phyloP scores from a whole-genome alignment of 2,329 filamentous ascomycete genomes.

The Neofusicoccum cordaticola region DNA sequence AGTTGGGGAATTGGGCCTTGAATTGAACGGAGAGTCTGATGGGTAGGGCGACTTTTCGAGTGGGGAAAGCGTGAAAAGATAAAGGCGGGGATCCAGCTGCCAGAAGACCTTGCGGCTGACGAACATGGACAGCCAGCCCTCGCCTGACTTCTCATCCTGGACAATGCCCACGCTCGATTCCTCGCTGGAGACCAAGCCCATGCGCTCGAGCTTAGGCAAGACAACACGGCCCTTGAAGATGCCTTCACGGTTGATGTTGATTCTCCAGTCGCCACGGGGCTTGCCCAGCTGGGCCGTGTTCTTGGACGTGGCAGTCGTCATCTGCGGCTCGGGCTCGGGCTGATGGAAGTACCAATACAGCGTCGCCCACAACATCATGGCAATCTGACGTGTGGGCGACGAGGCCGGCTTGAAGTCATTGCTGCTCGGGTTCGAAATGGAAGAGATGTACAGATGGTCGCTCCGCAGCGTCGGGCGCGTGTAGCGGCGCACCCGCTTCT shows the following conservation, averaged over 20 bases:
- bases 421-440: conserved; percentile 78
- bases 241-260: conserved; percentile 82
- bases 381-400: conserved; percentile 83
- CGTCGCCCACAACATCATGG: conserved; percentile 94
- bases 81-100: conserved; percentile 84
- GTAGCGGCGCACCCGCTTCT: conserved; percentile 60
- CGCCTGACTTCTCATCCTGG: conserved; percentile 58
- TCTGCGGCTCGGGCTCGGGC: conserved; percentile 63
- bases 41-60: conserved; percentile 49
- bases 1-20: conserved; percentile 50
- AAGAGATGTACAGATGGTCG: conserved; percentile 88
- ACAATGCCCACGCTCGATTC: conserved; percentile 72
- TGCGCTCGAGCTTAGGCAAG: conserved; percentile 86
- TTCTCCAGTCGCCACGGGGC: conserved; percentile 81
- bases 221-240: conserved; percentile 80
- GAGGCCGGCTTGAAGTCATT: conserved; percentile 74
- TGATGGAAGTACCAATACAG: conserved; percentile 98
- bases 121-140: conserved; percentile 78
- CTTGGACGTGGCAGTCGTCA: conserved; percentile 62
- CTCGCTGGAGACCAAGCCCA: conserved; percentile 77
- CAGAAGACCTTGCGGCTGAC: conserved; percentile 80
- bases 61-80: conserved; percentile 80
- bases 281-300: conserved; percentile 64
- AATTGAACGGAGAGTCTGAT: conserved; percentile 49
- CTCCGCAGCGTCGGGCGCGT: conserved; percentile 69